These are phyloP conservation scores for Podospora comata DNA, from an alignment of 495 filamentous ascomycete species.

Conservation along the genomic window DNA sequence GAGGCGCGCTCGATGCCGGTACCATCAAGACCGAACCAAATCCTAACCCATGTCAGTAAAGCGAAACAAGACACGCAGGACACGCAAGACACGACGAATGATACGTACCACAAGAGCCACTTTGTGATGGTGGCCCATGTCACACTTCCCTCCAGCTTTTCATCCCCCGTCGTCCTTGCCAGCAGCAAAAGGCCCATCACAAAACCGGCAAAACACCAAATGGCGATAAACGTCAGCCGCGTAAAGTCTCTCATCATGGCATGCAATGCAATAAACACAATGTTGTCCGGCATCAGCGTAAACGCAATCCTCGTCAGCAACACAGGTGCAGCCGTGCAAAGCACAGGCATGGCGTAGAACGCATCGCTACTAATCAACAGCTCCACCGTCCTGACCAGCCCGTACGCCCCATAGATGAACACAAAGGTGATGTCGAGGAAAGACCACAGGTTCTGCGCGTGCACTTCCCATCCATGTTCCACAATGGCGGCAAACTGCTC, in stretches of 20 bases:
- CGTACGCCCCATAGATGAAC: conserved; percentile 52
- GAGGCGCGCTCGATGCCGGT: conserved; percentile 58
- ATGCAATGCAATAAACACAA: conserved; percentile 62
- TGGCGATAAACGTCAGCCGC: conserved; percentile 57
- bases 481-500: conserved; percentile 62
- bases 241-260: conserved; percentile 66
- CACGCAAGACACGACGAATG: not conserved
- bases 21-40: conserved; percentile 67
- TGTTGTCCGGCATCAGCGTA: conserved; percentile 64
- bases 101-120: conserved; percentile 57
- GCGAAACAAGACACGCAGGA: not conserved
- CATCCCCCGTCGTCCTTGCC: conserved; percentile 26
- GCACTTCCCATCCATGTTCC: conserved; percentile 67
- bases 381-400: conserved; percentile 52
- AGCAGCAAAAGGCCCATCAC: conserved; percentile 61
- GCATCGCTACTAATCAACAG: conserved; percentile 36
- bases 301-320: conserved; percentile 62
- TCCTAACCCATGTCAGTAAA: conserved; percentile 28
- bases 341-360: conserved; percentile 53
- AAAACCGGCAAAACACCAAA: conserved; percentile 65
- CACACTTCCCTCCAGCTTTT: conserved; percentile 32
- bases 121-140: conserved; percentile 54
- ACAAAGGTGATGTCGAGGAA: conserved; percentile 64
- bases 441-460: conserved; percentile 65
- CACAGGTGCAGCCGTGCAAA: conserved; percentile 59